These are phyloP conservation scores for Mariannaea sp. DNA, from an alignment of 2,329 filamentous ascomycete genomes.

Conservation along the genomic window DNA sequence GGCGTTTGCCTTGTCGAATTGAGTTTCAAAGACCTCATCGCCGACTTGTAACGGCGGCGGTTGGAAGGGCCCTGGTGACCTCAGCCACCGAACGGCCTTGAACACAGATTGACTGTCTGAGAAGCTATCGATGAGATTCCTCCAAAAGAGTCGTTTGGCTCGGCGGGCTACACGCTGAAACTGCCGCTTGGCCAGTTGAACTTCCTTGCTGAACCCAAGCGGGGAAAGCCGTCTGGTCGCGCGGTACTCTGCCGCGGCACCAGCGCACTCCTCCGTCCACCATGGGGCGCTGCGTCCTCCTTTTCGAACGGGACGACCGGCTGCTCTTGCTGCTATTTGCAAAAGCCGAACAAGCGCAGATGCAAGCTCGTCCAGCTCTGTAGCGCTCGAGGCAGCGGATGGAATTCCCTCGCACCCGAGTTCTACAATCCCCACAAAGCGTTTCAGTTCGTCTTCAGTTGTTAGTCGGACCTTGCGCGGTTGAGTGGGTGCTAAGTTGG, in stretches of 20 bases:
- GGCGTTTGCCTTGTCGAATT: not conserved
- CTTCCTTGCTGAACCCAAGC: not conserved
- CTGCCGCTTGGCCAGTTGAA: not conserved
- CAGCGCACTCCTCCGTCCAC: not conserved
- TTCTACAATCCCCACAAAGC: constrained; percentile 16
- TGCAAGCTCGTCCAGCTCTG: not conserved
- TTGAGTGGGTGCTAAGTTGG: not conserved
- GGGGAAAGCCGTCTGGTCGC: not conserved
- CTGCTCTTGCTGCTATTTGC: too few species aligned
- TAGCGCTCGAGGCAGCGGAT: not conserved
- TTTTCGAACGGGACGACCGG: not conserved
- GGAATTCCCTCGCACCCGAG: not conserved
- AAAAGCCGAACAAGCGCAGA: not conserved
- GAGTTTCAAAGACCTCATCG: not conserved
- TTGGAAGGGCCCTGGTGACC: constrained; percentile 16
- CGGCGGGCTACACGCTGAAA: not conserved
- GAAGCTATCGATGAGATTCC: not conserved
- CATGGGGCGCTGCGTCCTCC: not conserved
- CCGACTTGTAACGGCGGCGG: constrained; percentile 20
- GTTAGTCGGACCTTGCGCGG: constrained; percentile 14
- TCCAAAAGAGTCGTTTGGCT: not conserved
- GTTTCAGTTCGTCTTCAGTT: constrained; percentile 14
- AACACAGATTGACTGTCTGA: not conserved
- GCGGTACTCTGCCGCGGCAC: not conserved
- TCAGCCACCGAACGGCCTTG: not conserved